Evolutionary conservation across 148 eudicot species (phyloP).

Genomic region (Nepenthes gracilis): DNA sequence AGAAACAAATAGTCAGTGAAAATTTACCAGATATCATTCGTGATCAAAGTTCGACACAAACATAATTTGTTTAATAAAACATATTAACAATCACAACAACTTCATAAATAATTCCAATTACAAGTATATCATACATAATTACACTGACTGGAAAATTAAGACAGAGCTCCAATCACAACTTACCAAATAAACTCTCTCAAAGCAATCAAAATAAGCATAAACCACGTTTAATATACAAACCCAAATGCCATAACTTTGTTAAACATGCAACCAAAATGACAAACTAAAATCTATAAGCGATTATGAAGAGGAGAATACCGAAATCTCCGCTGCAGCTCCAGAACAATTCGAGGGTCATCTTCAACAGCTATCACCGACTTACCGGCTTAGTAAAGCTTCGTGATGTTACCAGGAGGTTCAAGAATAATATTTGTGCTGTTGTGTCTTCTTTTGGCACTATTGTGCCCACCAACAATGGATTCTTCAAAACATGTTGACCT

Average conservation of each 20-base stretch:
- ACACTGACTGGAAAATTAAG: too few species aligned
- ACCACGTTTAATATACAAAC: background rate
- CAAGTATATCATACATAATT: background rate
- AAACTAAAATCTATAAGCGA: constrained; percentile 30
- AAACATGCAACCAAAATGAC: background rate
- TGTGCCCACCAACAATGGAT: constrained; percentile 58
- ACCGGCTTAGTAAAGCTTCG: constrained; percentile 78
- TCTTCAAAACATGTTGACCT: constrained; percentile 80
- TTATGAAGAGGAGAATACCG: constrained; percentile 54
- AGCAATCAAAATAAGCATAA: background rate
- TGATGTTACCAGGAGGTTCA: constrained; percentile 83
- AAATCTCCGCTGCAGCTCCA: constrained; percentile 70
- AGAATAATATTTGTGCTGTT: constrained; percentile 67
- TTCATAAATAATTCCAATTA: too few species aligned
- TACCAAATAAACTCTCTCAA: background rate
- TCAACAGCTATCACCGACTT: constrained; percentile 74
- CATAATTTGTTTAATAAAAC: too few species aligned
- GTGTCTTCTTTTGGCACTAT: constrained; percentile 62
- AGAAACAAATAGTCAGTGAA: too few species aligned
- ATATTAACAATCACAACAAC: too few species aligned
- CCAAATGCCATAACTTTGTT: background rate
- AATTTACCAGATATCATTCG: too few species aligned
- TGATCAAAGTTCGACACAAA: too few species aligned
- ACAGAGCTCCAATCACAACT: background rate
- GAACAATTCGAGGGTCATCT: constrained; percentile 76